These are phyloP conservation scores for Begonia masoniana DNA, from an alignment of 306 rosid species.

Conservation along the genomic window DNA sequence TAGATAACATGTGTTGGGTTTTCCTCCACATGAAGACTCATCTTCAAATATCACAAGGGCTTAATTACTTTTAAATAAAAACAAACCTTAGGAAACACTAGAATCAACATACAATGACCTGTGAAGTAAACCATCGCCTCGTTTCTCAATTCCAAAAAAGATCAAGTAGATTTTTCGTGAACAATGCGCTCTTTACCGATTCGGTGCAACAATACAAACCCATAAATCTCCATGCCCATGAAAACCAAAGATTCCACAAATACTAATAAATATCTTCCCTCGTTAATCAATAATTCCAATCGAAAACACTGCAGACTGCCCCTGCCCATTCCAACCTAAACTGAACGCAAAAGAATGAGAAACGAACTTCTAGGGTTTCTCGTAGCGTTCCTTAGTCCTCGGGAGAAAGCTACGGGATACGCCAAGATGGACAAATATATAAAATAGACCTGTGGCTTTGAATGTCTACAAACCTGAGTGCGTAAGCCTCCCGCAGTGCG, in stretches of 20 bases:
- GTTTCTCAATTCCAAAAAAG: slow-evolving; percentile 23
- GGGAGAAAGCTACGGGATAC: not conserved
- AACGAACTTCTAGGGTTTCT: slow-evolving; percentile 27
- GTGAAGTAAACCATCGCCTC: slow-evolving; percentile 20
- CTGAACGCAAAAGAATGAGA: not conserved
- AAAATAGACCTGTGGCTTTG: slow-evolving; percentile 20
- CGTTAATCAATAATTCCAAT: not conserved
- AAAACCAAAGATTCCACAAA: slow-evolving; percentile 6
- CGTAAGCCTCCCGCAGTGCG: slow-evolving; percentile 26
- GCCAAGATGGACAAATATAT: not conserved
- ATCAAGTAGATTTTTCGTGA: slow-evolving; percentile 22
- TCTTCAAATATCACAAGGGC: too few relatives aligned
- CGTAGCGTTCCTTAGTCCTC: slow-evolving; percentile 15
- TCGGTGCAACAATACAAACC: slow-evolving; percentile 7
- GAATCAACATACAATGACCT: slow-evolving; percentile 20
- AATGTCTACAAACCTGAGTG: slow-evolving; percentile 32
- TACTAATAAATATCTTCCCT: not conserved
- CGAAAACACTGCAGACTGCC: slow-evolving; percentile 10
- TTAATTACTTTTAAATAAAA: too few relatives aligned
- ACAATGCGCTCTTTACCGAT: slow-evolving; percentile 14
- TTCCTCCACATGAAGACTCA: too few relatives aligned
- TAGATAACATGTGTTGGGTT: too few relatives aligned
- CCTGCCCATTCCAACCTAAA: slow-evolving; percentile 12
- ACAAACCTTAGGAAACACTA: slow-evolving; percentile 4
- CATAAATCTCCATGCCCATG: slow-evolving; percentile 13